These are phyloP conservation scores for Populus alba DNA, from an alignment of 345 rosid species.

Conservation along the genomic window DNA sequence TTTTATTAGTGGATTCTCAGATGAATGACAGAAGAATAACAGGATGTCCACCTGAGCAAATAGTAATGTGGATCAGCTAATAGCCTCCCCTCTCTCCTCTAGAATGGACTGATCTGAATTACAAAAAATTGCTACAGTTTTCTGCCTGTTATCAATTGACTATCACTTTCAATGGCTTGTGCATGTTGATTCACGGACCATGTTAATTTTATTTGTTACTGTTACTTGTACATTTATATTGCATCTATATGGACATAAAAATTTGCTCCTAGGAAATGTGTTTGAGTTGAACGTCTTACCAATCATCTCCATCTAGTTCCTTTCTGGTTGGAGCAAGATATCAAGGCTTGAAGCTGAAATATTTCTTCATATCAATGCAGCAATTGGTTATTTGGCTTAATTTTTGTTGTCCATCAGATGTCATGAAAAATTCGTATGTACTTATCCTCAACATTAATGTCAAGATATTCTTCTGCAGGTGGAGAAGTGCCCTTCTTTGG, in stretches of 20 bases:
- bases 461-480: conserved; percentile 42
- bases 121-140: background rate
- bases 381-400: background rate
- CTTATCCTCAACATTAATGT: background rate
- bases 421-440: background rate
- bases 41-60: background rate
- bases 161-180: background rate
- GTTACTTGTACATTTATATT: background rate
- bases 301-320: background rate
- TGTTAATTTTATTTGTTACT: background rate
- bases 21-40: background rate
- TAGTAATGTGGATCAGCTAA: background rate
- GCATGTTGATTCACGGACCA: background rate
- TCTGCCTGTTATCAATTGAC: background rate
- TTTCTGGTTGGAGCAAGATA: background rate
- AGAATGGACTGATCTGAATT: background rate
- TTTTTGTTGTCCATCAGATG: background rate
- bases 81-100: background rate
- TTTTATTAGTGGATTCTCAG: background rate
- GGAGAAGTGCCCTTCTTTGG: conserved; percentile 92
- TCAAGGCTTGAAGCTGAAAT: background rate
- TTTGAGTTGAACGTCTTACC: background rate
- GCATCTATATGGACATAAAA: background rate
- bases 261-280: background rate
- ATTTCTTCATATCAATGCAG: background rate